These are phyloP conservation scores for Corynespora cassiicola DNA, from an alignment of 2,329 filamentous ascomycete species.

Conservation along the genomic window DNA sequence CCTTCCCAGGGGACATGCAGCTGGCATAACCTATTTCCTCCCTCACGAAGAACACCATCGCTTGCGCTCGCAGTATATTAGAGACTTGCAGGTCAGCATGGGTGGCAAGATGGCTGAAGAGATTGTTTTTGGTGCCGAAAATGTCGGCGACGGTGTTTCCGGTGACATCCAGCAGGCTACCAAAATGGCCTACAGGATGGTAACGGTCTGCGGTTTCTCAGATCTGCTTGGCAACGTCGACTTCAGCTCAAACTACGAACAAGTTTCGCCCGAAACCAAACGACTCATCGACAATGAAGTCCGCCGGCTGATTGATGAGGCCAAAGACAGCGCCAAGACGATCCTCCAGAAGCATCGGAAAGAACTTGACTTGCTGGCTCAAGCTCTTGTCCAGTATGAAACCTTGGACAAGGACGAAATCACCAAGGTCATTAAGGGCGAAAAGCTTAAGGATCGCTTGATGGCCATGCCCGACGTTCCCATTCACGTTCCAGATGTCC, in stretches of 20 bases:
- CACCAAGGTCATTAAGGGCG: conserved; percentile 84
- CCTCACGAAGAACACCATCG: conserved; percentile 86
- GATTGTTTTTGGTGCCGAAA: conserved; percentile 87
- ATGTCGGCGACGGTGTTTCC: conserved; percentile 88
- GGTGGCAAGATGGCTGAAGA: conserved; percentile 92
- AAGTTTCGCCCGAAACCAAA: conserved; percentile 85
- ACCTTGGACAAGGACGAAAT: conserved; percentile 90
- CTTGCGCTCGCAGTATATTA: conserved; percentile 83
- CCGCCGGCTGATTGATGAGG: conserved; percentile 81
- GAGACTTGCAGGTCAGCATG: conserved; percentile 79
- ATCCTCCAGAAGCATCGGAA: conserved; percentile 77
- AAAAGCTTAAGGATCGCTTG: conserved; percentile 76
- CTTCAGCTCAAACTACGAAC: conserved; percentile 78
- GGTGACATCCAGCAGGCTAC: conserved; percentile 85
- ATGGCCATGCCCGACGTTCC: conserved; percentile 63
- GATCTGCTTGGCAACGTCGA: conserved; percentile 88
- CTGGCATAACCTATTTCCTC: conserved; percentile 87
- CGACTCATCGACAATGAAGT: conserved; percentile 88
- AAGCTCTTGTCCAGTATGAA: conserved; percentile 93
- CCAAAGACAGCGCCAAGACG: conserved; percentile 73
- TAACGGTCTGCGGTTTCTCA: conserved; percentile 90
- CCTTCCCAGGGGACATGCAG: conserved; percentile 83
- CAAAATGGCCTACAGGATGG: conserved; percentile 81
- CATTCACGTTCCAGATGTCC: conserved; percentile 70
- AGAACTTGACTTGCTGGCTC: conserved; percentile 86